These are phyloP conservation scores for Przewalskia tangutica DNA, from an alignment of 257 asterid genomes.

Conservation along the genomic window DNA sequence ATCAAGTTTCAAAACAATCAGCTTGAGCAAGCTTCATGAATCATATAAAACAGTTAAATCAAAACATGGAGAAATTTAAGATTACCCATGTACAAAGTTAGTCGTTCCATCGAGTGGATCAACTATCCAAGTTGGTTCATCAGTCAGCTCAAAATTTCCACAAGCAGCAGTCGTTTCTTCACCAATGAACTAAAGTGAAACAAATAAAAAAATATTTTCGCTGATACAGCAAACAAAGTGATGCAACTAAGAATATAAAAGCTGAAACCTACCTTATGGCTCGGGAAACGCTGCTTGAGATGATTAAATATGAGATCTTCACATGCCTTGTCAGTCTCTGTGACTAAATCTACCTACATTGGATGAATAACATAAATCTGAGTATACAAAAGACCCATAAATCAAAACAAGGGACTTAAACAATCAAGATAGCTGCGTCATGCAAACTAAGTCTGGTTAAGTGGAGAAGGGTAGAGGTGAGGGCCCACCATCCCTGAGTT, in stretches of 20 bases:
- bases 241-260: neutral
- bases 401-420: neutral
- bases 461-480: neutral
- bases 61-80: neutral
- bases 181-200: slow-evolving; percentile 61
- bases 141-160: slow-evolving; percentile 66
- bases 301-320: slow-evolving; percentile 67
- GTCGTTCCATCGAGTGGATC: slow-evolving; percentile 98
- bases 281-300: slow-evolving; percentile 54
- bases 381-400: neutral
- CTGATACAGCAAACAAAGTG: neutral
- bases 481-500: neutral
- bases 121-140: slow-evolving; percentile 95
- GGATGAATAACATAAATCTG: neutral
- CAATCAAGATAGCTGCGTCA: neutral
- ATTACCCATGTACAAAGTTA: slow-evolving; percentile 90
- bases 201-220: neutral
- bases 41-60: neutral
- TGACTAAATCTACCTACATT: slow-evolving; percentile 88
- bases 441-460: neutral
- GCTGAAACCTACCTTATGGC: slow-evolving; percentile 47
- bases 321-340: slow-evolving; percentile 88
- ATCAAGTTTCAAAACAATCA: slow-evolving; percentile 8
- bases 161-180: slow-evolving; percentile 93
- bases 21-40: neutral